Evolutionary conservation across 164 flowering plant genomes (phyloP), one percentile per base, ranked within the genome.

Genomic region (Dillenia suffruticosa): DNA sequence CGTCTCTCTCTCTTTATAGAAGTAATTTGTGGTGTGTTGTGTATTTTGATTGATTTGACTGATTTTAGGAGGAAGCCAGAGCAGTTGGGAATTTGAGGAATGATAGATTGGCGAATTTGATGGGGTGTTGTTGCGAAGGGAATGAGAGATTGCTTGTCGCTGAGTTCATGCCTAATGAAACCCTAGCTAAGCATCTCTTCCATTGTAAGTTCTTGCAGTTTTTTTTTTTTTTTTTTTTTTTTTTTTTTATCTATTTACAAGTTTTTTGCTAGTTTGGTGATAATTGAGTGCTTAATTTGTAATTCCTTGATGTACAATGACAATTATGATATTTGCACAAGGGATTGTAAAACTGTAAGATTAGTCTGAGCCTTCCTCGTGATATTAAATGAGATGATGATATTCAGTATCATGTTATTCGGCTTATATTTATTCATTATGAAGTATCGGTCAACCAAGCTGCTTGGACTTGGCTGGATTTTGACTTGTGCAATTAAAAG

Each of bases 131-230:
- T 70, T 80, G 71, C 14, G 88, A 88, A 62, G 93, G 91, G 10
- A 88, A 85, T 9, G 93, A 91, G 72, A 84, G 93, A 56, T 71
- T 91, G 80, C 86, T 91, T 9, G 91, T 91, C 9, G 93, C 97
- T 0, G 97, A 91, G 81, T 91, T 79, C 57, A 88, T 91, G 97
- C 93, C 88, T 3, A 74, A 88, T 63, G 97, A 88, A 59, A 88
- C 95, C 8, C 91, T 91, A 3, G 89, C 97, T 0, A 91, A 86
- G 72, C 97, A 91, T 78, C 88, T 91, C 14, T 91, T 91, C 63
- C 97, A 91, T 68, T 91, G 97, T 91, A 57, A 81, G 92, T 58
- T 15, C 14, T 50, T 40, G 16, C 1, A 13, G 3, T 58, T 2
- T 32, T 44, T 8, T 22, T 46, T n/a, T 58, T 2, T 32, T 44